Conservation (phyloP, 2,329 filamentous ascomycete genomes). For the Cladosporium sp. region DNA sequence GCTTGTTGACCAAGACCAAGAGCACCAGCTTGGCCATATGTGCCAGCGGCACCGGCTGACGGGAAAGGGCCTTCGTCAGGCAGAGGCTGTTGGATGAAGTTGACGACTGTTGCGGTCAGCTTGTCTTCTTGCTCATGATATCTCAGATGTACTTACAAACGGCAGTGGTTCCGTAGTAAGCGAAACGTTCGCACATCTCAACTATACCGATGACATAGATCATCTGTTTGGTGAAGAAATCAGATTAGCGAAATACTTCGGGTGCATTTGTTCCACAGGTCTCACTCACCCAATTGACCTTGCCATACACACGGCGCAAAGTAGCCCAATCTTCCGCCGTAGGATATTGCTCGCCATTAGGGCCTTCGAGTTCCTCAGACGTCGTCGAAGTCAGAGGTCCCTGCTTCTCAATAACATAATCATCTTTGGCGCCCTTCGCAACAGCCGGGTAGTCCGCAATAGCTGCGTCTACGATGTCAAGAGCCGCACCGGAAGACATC, state of each 20-base stretch:
- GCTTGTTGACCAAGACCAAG: conserved; percentile 38
- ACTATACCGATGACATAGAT: conserved; percentile 45
- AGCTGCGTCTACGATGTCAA: conserved; percentile 9
- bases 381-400: not conserved
- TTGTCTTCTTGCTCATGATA: conserved; percentile 33
- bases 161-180: conserved; percentile 40
- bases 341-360: conserved; percentile 31
- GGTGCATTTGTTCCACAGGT: conserved; percentile 28
- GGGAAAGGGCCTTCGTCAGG: conserved; percentile 22
- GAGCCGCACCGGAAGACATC: conserved; percentile 12
- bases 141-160: conserved; percentile 25
- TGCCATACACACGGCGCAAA: conserved; percentile 42
- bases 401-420: conserved; percentile 4
- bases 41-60: conserved; percentile 11
- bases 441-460: conserved; percentile 6
- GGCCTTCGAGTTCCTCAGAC: not conserved
- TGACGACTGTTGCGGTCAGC: conserved; percentile 33
- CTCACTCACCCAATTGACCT: conserved; percentile 41
- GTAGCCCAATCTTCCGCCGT: conserved; percentile 40
- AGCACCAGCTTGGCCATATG: conserved; percentile 37
- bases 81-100: conserved; percentile 42
- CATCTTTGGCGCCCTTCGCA: conserved; percentile 6
- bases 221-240: conserved; percentile 29
- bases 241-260: no score
- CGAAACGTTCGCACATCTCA: conserved; percentile 47